Evolutionary conservation across 192 early-diverging fungal genomes (phyloP), one percentile per base, ranked within the genome.

Genomic region (Coemansia aciculifera): DNA sequence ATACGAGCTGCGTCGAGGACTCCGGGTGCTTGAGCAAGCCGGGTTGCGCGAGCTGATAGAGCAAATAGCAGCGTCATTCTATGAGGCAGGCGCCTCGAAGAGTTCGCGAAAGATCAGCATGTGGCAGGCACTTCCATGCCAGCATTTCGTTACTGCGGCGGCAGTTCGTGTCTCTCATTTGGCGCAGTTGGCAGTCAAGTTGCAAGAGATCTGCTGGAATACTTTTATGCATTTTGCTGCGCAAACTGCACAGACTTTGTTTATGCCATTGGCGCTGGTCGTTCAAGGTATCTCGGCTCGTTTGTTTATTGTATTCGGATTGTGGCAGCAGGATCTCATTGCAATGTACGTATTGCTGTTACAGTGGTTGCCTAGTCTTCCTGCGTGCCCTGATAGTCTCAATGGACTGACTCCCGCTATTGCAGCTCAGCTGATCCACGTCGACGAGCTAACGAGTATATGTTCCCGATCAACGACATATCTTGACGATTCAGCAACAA

Each of bases 231-330:
- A 66, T 32, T 74, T 79, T 64, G 51, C 69, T 5, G 69, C 68
- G 0, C 77, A 74, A 59, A 59, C 62, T 5, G 61, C 72, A 0
- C 72, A 74, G 66, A 68, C 77, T 23, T 49, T 79, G 56, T 79
- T 79, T 49, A 72, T 79, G 72, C 77, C 77, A 0, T 21, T 79
- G 63, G 62, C 72, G 13, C 54, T 79, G 31, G 69, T 72, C 10
- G 46, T 74, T 0, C 69, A 74, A 46, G 77, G 69, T 1, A 7
- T 79, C 3, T 27, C 66, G 7, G 72, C 77, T 2, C 64, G 77
- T 1, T 13, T 79, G 63, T 56, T 60, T 31, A 6, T 74, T 38
- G 48, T 79, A 9, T 60, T 71, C 13, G 68, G 51, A 0, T 5
- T 71, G 17, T 79, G 77, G 77, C 63, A 64, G 34, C 44, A 62